These are phyloP conservation scores for Rosa hybrid DNA, from an alignment of 331 rosid species.

Conservation along the genomic window DNA sequence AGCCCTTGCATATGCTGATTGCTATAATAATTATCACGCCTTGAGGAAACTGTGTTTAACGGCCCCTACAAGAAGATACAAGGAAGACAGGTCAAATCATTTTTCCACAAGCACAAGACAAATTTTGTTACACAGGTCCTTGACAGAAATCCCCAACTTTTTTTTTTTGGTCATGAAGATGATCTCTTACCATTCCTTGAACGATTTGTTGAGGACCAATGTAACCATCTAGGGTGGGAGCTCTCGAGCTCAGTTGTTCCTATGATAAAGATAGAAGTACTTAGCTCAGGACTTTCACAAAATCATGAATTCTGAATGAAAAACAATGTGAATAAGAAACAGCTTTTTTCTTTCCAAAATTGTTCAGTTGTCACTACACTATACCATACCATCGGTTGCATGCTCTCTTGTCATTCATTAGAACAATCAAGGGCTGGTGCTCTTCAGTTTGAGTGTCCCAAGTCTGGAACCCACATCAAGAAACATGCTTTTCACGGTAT, in stretches of 20 bases:
- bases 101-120: constrained; percentile 7
- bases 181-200: constrained; percentile 42
- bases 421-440: constrained; percentile 40
- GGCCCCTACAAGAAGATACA: constrained; percentile 37
- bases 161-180: constrained; percentile 7
- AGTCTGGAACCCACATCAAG: constrained; percentile 22
- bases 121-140: background rate
- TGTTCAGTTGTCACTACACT: constrained; percentile 12
- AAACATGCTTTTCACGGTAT: constrained; percentile 14
- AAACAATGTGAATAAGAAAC: background rate
- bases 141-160: background rate
- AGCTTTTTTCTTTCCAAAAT: background rate
- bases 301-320: background rate
- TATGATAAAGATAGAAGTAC: constrained; percentile 16
- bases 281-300: constrained; percentile 16
- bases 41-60: constrained; percentile 34
- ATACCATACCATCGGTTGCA: constrained; percentile 37
- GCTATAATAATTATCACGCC: constrained; percentile 34
- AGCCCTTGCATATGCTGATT: constrained; percentile 39
- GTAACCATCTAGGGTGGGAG: constrained; percentile 45
- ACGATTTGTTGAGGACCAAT: constrained; percentile 42
- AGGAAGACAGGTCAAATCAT: constrained; percentile 6
- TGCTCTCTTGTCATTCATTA: constrained; percentile 39
- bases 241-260: constrained; percentile 50
- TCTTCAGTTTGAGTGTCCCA: constrained; percentile 43